Conservation (phyloP, 2,329 filamentous ascomycete genomes). For the Apiospora malaysiana region DNA sequence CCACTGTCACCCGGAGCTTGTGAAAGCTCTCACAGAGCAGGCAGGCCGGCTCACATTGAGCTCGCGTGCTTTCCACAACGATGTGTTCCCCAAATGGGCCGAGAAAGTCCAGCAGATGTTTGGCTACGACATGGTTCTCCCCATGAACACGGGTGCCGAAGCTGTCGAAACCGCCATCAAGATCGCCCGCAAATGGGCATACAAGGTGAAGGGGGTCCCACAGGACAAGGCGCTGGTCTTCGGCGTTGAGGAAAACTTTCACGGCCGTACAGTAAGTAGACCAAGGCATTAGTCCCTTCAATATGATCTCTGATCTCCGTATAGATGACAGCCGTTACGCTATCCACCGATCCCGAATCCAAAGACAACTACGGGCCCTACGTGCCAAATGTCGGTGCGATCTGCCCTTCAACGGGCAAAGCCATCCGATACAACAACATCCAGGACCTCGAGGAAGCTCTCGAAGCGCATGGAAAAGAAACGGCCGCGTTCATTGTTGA, state of each 20-base stretch:
- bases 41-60: conserved; percentile 88
- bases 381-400: conserved; percentile 83
- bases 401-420: conserved; percentile 76
- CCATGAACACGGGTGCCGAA: conserved; percentile 98
- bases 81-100: conserved; percentile 95
- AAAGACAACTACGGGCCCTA: conserved; percentile 97
- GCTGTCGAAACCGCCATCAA: conserved; percentile 96
- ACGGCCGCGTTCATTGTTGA: conserved; percentile 94
- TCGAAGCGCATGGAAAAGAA: conserved; percentile 81
- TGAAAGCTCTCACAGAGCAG: conserved; percentile 89
- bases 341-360: conserved; percentile 95
- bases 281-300: neutral
- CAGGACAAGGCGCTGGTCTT: conserved; percentile 85
- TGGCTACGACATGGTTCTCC: conserved; percentile 96
- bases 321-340: conserved; percentile 90
- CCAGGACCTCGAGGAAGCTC: conserved; percentile 76
- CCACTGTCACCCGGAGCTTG: conserved; percentile 94
- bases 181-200: conserved; percentile 96
- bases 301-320: neutral
- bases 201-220: conserved; percentile 92
- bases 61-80: conserved; percentile 96
- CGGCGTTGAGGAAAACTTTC: conserved; percentile 90
- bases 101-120: conserved; percentile 89
- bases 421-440: conserved; percentile 87
- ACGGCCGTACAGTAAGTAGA: conserved; percentile 82